These are phyloP conservation scores for Phytophthora lateralis DNA, from an alignment of 352 stramenopile species.

Conservation along the genomic window DNA sequence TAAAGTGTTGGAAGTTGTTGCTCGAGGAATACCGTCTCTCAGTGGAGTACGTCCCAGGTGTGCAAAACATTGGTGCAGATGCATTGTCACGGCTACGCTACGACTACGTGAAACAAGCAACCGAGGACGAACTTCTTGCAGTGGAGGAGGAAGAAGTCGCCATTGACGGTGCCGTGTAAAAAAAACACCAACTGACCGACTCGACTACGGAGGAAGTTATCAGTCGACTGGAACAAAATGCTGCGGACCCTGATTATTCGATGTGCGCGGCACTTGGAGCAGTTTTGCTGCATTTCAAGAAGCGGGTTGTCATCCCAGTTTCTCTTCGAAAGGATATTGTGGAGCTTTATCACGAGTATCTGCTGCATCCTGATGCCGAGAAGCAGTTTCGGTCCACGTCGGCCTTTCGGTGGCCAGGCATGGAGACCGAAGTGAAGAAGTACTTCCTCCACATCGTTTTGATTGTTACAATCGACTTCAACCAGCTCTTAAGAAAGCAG, in stretches of 20 bases:
- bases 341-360: no score
- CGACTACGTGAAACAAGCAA: slow-evolving; percentile 9
- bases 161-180: slow-evolving; percentile 6
- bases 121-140: slow-evolving; percentile 1
- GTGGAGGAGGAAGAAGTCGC: slow-evolving; percentile 5
- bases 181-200: slow-evolving; percentile 4
- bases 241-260: slow-evolving; percentile 9
- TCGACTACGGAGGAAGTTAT: background rate
- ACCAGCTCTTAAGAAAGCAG: no score
- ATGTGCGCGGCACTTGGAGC: background rate
- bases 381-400: no score
- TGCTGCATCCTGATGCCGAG: no score
- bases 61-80: slow-evolving; percentile 1
- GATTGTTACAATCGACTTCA: no score
- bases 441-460: no score
- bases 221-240: background rate
- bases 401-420: no score
- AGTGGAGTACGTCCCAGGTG: background rate
- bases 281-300: slow-evolving; percentile 10
- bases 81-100: slow-evolving; percentile 3
- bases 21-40: slow-evolving; percentile 5
- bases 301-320: slow-evolving; percentile 1
- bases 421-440: no score
- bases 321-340: no score
- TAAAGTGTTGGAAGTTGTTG: background rate